Evolutionary conservation across 2,329 filamentous ascomycete species (phyloP), one percentile per base, ranked within the genome.

Genomic region (Clarireedia paspali): DNA sequence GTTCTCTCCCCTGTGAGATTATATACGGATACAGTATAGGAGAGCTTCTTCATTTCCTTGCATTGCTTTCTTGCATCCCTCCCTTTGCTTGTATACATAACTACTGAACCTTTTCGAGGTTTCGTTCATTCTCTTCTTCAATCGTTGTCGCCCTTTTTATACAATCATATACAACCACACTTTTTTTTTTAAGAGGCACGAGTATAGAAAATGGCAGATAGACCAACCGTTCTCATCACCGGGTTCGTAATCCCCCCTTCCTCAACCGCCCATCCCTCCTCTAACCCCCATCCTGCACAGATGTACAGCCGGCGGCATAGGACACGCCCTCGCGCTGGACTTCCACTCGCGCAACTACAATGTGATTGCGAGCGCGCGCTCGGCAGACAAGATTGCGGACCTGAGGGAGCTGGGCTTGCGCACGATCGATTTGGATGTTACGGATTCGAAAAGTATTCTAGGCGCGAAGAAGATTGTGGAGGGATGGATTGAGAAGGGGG

Each of bases 401-500:
- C 54, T 67, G 0, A 52, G 58, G 12, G 57, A 55, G 1, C 23
- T 64, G 17, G 72, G 64, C 9, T 59, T 77, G 48, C 67, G 70
- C 30, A 71, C 71, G 2, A 56, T 78, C 12, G 48, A 62, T 3
- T 65, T 78, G 2, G 75, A 78, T 56, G 73, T 77, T 4, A 72
- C 68, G 44, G 56, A 66, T 23, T 23, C 6, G 7, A 53, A 58
- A 15, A 62, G 58, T 51, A 61, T 66, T 17, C 34, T n/a, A 40
- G 55, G 5, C 61, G 70, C 20, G 66, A 46, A 36, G 49, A 39
- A 34, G 26, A 53, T 46, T 10, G 69, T 71, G 17, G 58, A 66
- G 26, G 53, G 53, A 15, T 62, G 69, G 17, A 70, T 71, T 59
- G 96, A 89, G 24, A 34, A n/a, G 4, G 52, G 52, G 26, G 38